Conservation (phyloP, 345 rosid species). For the Eucalyptus polyanthemos region DNA sequence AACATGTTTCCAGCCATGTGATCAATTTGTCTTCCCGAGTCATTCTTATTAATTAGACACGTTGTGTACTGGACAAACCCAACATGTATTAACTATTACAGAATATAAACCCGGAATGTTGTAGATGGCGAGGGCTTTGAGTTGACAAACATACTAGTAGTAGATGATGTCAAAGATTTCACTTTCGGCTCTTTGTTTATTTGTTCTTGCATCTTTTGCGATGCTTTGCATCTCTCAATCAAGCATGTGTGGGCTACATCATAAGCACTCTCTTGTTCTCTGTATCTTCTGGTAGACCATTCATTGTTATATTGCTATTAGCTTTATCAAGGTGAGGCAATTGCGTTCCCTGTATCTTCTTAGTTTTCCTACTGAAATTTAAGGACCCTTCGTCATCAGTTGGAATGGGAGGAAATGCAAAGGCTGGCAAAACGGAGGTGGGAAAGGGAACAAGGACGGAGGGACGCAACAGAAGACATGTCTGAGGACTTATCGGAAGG, state of each 20-base stretch:
- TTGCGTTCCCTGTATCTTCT: background rate
- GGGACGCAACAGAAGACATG: conserved; percentile 83
- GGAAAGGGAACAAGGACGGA: conserved; percentile 80
- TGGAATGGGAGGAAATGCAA: conserved; percentile 73
- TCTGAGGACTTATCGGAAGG: conserved; percentile 94
- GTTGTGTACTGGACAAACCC: background rate
- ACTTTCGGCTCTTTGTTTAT: background rate
- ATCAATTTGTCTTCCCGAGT: background rate
- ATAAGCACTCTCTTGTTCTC: background rate
- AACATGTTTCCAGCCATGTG: background rate
- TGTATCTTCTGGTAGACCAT: background rate
- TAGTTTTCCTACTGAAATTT: background rate
- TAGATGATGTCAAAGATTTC: background rate
- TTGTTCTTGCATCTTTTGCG: background rate
- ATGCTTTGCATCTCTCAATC: background rate
- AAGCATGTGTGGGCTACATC: background rate
- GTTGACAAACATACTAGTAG: background rate
- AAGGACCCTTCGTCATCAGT: conserved; percentile 11
- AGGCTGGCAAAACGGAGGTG: conserved; percentile 41
- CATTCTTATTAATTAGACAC: background rate
- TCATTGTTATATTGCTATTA: background rate
- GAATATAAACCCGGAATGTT: background rate
- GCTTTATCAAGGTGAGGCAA: background rate
- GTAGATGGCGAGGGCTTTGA: background rate
- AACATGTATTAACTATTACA: background rate